phyloP scores from a whole-genome alignment of 129 eudicot species.

The Centrapalus pauciflorus region DNA sequence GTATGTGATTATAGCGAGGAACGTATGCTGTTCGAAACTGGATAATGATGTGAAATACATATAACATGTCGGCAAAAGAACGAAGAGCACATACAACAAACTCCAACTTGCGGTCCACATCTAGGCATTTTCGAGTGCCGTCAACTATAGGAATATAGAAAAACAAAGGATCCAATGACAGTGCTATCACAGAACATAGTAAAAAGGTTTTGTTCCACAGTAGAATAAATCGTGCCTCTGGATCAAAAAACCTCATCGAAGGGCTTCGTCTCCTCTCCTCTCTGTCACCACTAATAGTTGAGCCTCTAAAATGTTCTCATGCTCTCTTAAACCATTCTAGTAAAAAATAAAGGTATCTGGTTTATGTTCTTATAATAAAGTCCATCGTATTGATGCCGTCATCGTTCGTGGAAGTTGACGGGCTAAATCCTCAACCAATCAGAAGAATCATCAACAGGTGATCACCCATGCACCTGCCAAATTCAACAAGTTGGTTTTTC shows the following conservation, averaged over 20 bases:
- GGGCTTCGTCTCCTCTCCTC: not conserved
- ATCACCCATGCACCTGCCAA: too few species aligned
- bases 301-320: not conserved
- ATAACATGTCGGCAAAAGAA: slow-evolving; percentile 24
- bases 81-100: slow-evolving; percentile 23
- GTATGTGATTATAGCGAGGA: slow-evolving; percentile 5
- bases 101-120: slow-evolving; percentile 21
- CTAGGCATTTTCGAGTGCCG: slow-evolving; percentile 28
- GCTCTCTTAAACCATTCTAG: not conserved
- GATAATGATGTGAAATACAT: slow-evolving; percentile 19
- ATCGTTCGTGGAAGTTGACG: too few species aligned
- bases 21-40: slow-evolving; percentile 22
- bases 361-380: too few species aligned
- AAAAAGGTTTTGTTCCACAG: slow-evolving; percentile 34
- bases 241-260: slow-evolving; percentile 21
- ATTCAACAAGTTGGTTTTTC: too few species aligned
- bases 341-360: too few species aligned
- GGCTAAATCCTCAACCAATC: too few species aligned
- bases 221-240: slow-evolving; percentile 23
- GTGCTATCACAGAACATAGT: slow-evolving; percentile 30
- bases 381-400: too few species aligned
- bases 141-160: slow-evolving; percentile 32
- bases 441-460: too few species aligned
- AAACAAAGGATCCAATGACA: slow-evolving; percentile 37
- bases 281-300: not conserved